Conservation (phyloP, 2,329 filamentous ascomycete species). For the Arthrocladium fulminans region DNA sequence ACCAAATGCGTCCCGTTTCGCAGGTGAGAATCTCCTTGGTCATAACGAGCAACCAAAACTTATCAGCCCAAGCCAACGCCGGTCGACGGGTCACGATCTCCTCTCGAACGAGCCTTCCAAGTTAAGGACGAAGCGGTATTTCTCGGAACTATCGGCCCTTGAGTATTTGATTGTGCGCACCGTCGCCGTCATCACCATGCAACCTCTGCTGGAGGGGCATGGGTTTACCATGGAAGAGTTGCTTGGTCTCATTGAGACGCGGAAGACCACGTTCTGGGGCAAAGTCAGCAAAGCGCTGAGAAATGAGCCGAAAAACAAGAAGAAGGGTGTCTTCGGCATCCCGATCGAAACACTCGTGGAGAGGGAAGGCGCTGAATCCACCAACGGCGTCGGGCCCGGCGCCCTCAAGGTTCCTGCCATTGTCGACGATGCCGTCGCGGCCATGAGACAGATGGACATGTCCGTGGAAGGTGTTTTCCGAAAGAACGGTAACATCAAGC, state of each 20-base stretch:
- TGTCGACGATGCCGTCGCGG: constrained; percentile 85
- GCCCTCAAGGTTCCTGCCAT: constrained; percentile 85
- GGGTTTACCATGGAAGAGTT: constrained; percentile 84
- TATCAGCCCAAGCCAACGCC: constrained; percentile 60
- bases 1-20: constrained; percentile 68
- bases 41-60: constrained; percentile 49
- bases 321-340: constrained; percentile 90
- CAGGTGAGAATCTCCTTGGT: constrained; percentile 59
- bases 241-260: constrained; percentile 82
- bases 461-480: constrained; percentile 97
- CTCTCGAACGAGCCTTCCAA: constrained; percentile 44
- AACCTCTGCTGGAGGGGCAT: constrained; percentile 77
- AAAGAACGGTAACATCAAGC: constrained; percentile 98
- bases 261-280: constrained; percentile 93
- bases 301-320: constrained; percentile 69
- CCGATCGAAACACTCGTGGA: constrained; percentile 82
- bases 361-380: constrained; percentile 92
- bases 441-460: constrained; percentile 98
- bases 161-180: constrained; percentile 98
- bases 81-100: constrained; percentile 46
- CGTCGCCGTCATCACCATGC: constrained; percentile 88
- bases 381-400: constrained; percentile 87
- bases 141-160: constrained; percentile 86
- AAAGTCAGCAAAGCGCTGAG: constrained; percentile 96
- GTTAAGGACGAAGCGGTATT: constrained; percentile 66